Evolutionary conservation across 805 yeast genomes (phyloP), one percentile per base, ranked within the genome.

Genomic region (Ogataea pilisensis): DNA sequence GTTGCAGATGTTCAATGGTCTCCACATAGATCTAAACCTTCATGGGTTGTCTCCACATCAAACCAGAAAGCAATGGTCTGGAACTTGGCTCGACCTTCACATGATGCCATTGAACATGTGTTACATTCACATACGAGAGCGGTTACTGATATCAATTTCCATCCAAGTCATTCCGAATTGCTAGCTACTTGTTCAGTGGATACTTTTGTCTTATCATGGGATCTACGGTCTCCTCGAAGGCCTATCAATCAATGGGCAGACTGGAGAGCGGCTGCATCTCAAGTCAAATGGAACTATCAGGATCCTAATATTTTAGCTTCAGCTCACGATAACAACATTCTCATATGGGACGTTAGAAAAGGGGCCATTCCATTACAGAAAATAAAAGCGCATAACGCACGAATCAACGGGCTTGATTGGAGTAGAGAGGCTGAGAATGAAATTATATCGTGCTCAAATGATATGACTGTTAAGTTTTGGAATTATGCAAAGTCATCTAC

Each of bases 1-100:
- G 99, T 93, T 3, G 96, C 99, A 0, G 97, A 91, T 60, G 97
- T 91, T 2, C 98, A 93, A 61, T 93, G 99, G 98, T 86, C 95
- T 2, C 96, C 97, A 0, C 97, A 93, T 58, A 70, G 75, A 5
- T 73, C 81, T 2, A 86, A 85, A 49, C 91, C 95, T 1, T 72
- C 83, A 5, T 90, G 97, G 95, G 87, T 93, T 32, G 83, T 91
- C 1, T 86, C 96, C 0, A 88, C 98, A 0, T 84, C 95, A 2
- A 93, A 91, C 61, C 99, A 91, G 58, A 91, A 91, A 65, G 98
- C 96, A 1, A 70, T 93, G 56, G 78, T 93, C 4, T 93, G 99
- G 99, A 91, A 93, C 63, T 64, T 93, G 45, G 80, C 85, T 1
- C 66, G 91, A 48, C 66, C 78, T 2, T 62, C 68, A 6, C 61